These are phyloP conservation scores for Picea glauca DNA, from an alignment of 75 land plant species.

Conservation along the genomic window DNA sequence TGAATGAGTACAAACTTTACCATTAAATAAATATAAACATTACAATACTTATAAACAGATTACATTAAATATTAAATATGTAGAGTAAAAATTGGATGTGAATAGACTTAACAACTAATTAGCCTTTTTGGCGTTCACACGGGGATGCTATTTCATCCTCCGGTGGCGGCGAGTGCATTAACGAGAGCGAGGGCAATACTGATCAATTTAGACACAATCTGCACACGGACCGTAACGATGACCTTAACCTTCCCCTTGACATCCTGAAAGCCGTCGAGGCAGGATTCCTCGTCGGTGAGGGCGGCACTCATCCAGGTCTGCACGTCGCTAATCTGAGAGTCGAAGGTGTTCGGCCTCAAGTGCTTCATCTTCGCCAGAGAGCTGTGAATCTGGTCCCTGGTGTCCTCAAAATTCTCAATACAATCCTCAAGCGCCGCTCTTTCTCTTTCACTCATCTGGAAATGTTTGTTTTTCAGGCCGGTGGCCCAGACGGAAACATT, in stretches of 20 bases:
- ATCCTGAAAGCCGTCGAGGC: conserved; percentile 5
- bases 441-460: background rate
- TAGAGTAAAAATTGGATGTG: too few species aligned
- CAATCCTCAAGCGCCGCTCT: background rate
- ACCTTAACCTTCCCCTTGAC: background rate
- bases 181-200: too few species aligned
- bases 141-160: too few species aligned
- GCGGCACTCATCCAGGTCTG: conserved; percentile 19
- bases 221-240: too few species aligned
- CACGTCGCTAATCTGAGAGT: conserved; percentile 6
- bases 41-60: too few species aligned
- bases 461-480: background rate
- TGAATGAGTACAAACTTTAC: too few species aligned
- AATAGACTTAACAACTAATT: too few species aligned
- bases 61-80: too few species aligned
- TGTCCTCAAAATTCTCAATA: background rate
- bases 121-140: too few species aligned
- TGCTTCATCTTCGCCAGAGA: conserved; percentile 8
- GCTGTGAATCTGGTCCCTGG: background rate
- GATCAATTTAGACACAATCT: too few species aligned
- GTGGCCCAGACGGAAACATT: background rate
- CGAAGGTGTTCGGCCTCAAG: background rate
- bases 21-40: too few species aligned
- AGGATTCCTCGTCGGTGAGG: conserved; percentile 5
- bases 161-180: too few species aligned